Conservation (phyloP, 2,329 filamentous ascomycete species). For the Orbilia blumenaviensis region DNA sequence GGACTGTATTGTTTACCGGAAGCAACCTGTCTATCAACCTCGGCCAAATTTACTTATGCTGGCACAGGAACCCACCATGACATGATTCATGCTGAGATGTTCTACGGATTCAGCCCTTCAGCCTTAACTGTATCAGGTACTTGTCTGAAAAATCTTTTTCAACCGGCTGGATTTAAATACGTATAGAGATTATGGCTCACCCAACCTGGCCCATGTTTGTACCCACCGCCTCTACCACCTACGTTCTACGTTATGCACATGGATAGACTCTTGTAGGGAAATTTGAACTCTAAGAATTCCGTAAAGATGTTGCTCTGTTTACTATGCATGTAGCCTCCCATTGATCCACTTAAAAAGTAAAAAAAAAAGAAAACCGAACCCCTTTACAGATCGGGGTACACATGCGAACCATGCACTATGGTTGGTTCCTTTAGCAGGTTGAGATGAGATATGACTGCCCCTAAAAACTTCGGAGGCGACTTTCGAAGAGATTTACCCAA, state of each 20-base stretch:
- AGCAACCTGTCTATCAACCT: not conserved
- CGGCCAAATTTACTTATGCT: not conserved
- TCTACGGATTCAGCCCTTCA: conserved; percentile 4
- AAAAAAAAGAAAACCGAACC: conserved; percentile 31
- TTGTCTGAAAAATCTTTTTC: not conserved
- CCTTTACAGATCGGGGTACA: conserved; percentile 29
- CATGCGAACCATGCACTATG: conserved; percentile 46
- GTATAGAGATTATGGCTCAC: too few species aligned
- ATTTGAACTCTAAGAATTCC: conserved; percentile 20
- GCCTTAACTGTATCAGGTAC: not conserved
- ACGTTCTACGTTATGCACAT: too few species aligned
- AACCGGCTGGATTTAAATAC: not conserved
- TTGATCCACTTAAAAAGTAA: conserved; percentile 9
- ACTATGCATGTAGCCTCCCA: not conserved
- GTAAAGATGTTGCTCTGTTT: conserved; percentile 18
- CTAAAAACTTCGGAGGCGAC: conserved; percentile 34
- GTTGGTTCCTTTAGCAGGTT: conserved; percentile 33
- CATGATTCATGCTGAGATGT: not conserved
- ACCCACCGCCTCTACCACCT: too few species aligned
- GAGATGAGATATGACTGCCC: conserved; percentile 28
- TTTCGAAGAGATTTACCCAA: conserved; percentile 40
- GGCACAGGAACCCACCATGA: not conserved
- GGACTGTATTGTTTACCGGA: not conserved
- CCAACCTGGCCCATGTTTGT: too few species aligned
- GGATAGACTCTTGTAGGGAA: too few species aligned